Evolutionary conservation across 2,329 filamentous ascomycete species (phyloP).

Genomic region (Arthroderma sp.): DNA sequence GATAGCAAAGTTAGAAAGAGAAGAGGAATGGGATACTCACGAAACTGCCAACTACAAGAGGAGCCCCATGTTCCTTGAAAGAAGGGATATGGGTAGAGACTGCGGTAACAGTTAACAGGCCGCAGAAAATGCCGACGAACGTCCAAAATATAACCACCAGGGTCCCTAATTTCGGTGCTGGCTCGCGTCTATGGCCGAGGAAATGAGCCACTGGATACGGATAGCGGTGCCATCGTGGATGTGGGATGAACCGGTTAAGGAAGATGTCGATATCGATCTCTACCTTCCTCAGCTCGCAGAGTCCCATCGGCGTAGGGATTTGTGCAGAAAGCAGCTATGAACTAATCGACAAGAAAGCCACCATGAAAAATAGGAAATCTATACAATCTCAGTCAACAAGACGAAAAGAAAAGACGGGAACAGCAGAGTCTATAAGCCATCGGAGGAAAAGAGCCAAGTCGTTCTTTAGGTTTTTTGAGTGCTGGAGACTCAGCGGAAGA

Average conservation of each 20-base stretch:
- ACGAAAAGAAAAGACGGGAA: background rate
- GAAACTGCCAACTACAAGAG: slow-evolving; percentile 58
- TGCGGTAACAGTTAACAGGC: slow-evolving; percentile 48
- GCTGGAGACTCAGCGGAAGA: background rate
- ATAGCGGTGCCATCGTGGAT: slow-evolving; percentile 51
- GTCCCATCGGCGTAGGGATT: background rate
- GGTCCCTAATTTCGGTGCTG: slow-evolving; percentile 41
- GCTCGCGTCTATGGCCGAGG: slow-evolving; percentile 47
- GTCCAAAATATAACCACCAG: slow-evolving; percentile 50
- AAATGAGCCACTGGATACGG: slow-evolving; percentile 57
- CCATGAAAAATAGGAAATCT: background rate
- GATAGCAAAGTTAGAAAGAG: background rate
- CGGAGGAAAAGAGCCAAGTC: background rate
- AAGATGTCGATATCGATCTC: slow-evolving; percentile 67
- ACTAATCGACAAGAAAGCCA: background rate
- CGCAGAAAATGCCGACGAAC: slow-evolving; percentile 52
- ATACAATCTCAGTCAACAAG: background rate
- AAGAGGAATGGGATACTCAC: slow-evolving; percentile 37
- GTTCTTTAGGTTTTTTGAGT: background rate
- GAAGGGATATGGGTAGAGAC: slow-evolving; percentile 44
- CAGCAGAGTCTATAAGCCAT: background rate
- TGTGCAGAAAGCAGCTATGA: background rate
- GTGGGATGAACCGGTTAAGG: slow-evolving; percentile 58
- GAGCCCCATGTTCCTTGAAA: slow-evolving; percentile 43
- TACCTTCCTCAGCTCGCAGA: slow-evolving; percentile 8